These are phyloP conservation scores for Protostelium mycophagum DNA, from an alignment of 78 protist species.

Conservation along the genomic window DNA sequence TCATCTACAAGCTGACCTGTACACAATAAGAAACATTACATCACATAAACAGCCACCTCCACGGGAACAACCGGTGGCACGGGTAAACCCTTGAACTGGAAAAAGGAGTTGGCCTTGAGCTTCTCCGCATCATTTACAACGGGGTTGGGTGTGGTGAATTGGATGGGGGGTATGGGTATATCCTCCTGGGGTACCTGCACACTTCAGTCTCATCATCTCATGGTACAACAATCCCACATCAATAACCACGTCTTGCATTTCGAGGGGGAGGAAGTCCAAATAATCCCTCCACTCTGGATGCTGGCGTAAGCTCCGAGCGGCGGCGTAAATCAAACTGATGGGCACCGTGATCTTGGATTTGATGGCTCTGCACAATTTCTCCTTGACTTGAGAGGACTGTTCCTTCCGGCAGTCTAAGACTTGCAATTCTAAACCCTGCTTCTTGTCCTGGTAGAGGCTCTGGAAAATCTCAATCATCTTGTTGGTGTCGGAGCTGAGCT, in stretches of 20 bases:
- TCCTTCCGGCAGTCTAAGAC: neutral
- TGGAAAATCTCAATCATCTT: neutral
- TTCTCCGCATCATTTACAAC: neutral
- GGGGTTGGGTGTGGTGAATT: neutral
- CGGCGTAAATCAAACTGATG: neutral
- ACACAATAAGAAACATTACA: neutral
- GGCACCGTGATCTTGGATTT: neutral
- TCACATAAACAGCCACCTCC: neutral
- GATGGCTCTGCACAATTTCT: neutral
- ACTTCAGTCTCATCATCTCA: neutral
- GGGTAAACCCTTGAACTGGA: neutral
- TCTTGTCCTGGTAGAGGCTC: neutral
- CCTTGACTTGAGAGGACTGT: neutral
- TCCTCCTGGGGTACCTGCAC: neutral
- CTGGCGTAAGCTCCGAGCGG: neutral
- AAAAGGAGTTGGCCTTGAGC: neutral
- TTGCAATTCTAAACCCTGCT: neutral
- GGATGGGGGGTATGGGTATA: neutral
- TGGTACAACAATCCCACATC: neutral
- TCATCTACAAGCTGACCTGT: neutral
- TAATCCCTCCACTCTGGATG: neutral
- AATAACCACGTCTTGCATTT: neutral
- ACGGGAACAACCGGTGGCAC: neutral
- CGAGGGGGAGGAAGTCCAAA: neutral
- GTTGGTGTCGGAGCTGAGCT: neutral